Percentiles rank a stretch among this genome's conserved stretches.
phyloP scores from a whole-genome alignment of 805 yeast species.

The Sugiyamaella mastotermitis region DNA sequence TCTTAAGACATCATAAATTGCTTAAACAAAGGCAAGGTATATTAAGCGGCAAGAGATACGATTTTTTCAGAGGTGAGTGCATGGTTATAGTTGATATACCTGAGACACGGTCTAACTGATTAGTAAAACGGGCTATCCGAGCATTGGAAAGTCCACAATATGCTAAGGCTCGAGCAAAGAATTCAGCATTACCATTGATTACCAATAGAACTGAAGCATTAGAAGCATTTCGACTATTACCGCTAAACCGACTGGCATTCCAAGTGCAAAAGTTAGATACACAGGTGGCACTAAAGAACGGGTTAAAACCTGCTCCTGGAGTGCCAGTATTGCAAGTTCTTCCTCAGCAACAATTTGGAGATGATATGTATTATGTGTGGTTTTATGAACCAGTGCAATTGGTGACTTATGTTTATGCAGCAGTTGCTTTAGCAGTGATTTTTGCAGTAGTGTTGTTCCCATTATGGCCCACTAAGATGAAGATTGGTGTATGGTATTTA shows the following conservation, averaged over 20 bases:
- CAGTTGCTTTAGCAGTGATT: conserved; percentile 58
- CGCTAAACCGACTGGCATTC: conserved; percentile 64
- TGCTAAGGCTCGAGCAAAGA: conserved; percentile 36
- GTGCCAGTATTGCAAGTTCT: conserved; percentile 36
- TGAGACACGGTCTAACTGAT: not conserved
- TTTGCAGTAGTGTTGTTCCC: conserved; percentile 75
- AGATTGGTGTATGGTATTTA: conserved; percentile 84
- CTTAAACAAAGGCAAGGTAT: conserved; percentile 80
- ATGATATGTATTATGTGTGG: conserved; percentile 71
- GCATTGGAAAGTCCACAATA: conserved; percentile 74
- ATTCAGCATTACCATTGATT: conserved; percentile 47
- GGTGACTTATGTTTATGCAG: conserved; percentile 52
- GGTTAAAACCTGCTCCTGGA: conserved; percentile 66
- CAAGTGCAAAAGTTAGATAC: conserved; percentile 74
- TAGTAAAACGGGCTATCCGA: conserved; percentile 66
- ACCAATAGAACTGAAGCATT: conserved; percentile 50
- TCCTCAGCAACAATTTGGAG: conserved; percentile 35
- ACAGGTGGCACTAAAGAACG: conserved; percentile 47
- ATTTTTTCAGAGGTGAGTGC: conserved; percentile 61
- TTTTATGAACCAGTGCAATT: conserved; percentile 68
- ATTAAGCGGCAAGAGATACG: conserved; percentile 62
- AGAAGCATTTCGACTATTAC: conserved; percentile 57
- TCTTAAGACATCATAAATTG: conserved; percentile 55
- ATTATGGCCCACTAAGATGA: conserved; percentile 88
- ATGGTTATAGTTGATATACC: not conserved